phyloP scores from a whole-genome alignment of 2,329 filamentous ascomycete species.

The Phialophora tarda region DNA sequence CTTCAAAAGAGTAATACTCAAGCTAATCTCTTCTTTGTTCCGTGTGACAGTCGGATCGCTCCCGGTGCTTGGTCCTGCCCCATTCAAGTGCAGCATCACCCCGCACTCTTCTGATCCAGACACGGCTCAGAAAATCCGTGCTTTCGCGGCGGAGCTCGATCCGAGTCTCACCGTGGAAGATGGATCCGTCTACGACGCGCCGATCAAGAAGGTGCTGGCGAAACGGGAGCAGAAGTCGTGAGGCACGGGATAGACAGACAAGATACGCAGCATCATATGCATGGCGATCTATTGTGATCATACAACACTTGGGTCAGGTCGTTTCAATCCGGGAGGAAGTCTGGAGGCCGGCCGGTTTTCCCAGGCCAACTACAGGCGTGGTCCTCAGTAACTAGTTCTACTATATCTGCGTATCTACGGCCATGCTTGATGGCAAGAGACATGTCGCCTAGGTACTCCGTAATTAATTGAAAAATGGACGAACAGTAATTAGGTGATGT shows the following conservation, averaged over 20 bases:
- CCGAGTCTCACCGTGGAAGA: constrained; percentile 5
- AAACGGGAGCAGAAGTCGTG: background rate
- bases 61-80: constrained; percentile 9
- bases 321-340: too few species aligned
- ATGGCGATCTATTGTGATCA: too few species aligned
- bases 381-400: too few species aligned
- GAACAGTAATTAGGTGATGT: too few species aligned
- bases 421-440: too few species aligned
- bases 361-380: too few species aligned
- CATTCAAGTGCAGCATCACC: constrained; percentile 12
- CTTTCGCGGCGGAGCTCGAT: constrained; percentile 1
- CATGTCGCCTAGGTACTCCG: too few species aligned
- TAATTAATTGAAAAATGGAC: too few species aligned
- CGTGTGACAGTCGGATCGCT: constrained; percentile 3
- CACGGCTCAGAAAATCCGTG: constrained; percentile 5
- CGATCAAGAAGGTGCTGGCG: background rate
- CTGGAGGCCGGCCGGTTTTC: too few species aligned
- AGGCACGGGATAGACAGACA: background rate
- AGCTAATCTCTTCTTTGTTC: background rate
- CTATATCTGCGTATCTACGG: too few species aligned
- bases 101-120: constrained; percentile 1
- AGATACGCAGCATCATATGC: background rate
- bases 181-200: constrained; percentile 4
- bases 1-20: background rate
- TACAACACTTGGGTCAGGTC: too few species aligned